These are phyloP conservation scores for Citrullus colocynthis DNA, from an alignment of 306 rosid genomes.

Conservation along the genomic window DNA sequence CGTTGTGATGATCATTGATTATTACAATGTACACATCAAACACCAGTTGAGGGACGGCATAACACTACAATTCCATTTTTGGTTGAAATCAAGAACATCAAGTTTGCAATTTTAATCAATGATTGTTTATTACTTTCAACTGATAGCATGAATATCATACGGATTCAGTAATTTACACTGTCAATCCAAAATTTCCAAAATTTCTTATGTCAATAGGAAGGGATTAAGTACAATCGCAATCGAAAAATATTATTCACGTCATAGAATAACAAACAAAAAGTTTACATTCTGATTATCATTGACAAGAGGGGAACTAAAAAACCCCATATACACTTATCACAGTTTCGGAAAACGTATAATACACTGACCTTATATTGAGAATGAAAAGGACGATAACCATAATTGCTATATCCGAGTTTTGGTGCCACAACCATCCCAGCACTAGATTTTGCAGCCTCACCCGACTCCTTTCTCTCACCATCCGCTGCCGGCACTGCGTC, in stretches of 20 bases:
- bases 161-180: neutral
- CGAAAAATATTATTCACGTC: slow-evolving; percentile 15
- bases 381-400: slow-evolving; percentile 85
- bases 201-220: neutral
- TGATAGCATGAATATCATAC: neutral
- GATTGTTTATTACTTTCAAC: neutral
- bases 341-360: slow-evolving; percentile 25
- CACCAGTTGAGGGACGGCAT: neutral
- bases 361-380: slow-evolving; percentile 98
- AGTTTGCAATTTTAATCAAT: neutral
- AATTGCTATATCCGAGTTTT: slow-evolving; percentile 70
- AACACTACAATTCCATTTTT: neutral
- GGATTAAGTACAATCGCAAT: slow-evolving; percentile 5
- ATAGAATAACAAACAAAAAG: slow-evolving; percentile 21
- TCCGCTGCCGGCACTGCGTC: slow-evolving; percentile 32
- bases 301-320: slow-evolving; percentile 20
- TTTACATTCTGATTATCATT: slow-evolving; percentile 26
- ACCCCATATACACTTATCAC: slow-evolving; percentile 26
- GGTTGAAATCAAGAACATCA: neutral
- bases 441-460: slow-evolving; percentile 41
- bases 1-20: neutral
- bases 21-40: neutral
- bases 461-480: slow-evolving; percentile 68
- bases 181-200: neutral
- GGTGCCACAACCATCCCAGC: slow-evolving; percentile 20